phyloP scores from a whole-genome alignment of 2,329 filamentous ascomycete species.

The Ceratocystiopsis minuta region DNA sequence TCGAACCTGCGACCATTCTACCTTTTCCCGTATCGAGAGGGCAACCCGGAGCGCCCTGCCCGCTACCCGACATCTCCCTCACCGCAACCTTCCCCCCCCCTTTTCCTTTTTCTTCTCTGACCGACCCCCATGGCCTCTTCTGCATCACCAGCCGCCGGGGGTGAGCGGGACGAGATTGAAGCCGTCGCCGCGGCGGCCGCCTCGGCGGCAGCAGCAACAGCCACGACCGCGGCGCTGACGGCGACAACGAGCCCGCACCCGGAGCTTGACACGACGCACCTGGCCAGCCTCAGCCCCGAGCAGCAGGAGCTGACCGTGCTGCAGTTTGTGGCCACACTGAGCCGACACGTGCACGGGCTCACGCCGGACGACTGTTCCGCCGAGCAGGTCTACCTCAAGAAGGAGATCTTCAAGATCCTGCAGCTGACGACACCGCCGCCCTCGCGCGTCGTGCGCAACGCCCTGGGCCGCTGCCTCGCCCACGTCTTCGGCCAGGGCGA shows the following conservation, averaged over 20 bases:
- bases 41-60: too few relatives aligned
- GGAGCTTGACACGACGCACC: slow-evolving; percentile 78
- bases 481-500: slow-evolving; percentile 74
- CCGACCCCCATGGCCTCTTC: too few relatives aligned
- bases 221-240: slow-evolving; percentile 16
- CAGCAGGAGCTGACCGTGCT: slow-evolving; percentile 92
- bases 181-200: too few relatives aligned
- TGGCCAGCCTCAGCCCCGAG: slow-evolving; percentile 75
- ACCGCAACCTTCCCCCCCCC: too few relatives aligned
- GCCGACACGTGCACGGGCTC: slow-evolving; percentile 59
- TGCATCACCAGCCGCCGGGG: too few relatives aligned
- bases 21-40: too few relatives aligned
- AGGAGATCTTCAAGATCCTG: slow-evolving; percentile 85
- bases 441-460: slow-evolving; percentile 77
- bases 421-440: slow-evolving; percentile 65
- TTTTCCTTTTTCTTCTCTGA: too few relatives aligned
- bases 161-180: too few relatives aligned
- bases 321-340: slow-evolving; percentile 69
- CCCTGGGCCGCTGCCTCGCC: slow-evolving; percentile 67
- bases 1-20: too few relatives aligned
- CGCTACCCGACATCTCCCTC: too few relatives aligned
- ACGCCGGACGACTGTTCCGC: slow-evolving; percentile 64
- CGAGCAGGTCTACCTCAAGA: slow-evolving; percentile 83
- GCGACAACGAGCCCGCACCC: slow-evolving; percentile 30
- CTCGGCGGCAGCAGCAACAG: neutral